Percentiles rank a stretch among this genome's conserved stretches.
These are phyloP conservation scores for Chaetomium sp. DNA, from an alignment of 2,329 filamentous ascomycete species.

Conservation along the genomic window DNA sequence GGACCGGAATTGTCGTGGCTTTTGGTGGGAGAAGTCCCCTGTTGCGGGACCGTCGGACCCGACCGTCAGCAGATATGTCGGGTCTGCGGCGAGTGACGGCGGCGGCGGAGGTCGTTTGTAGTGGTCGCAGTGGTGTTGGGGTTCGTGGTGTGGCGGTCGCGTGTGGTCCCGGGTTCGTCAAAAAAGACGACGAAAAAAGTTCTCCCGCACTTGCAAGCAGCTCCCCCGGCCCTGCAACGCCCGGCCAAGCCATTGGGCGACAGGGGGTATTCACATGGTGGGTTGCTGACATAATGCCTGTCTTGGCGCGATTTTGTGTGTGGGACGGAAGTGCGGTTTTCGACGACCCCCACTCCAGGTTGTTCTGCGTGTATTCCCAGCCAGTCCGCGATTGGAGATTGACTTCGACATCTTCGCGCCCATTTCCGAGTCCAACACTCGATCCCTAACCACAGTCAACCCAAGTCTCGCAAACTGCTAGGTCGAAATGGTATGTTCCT, in stretches of 20 bases:
- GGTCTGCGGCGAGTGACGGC: no score
- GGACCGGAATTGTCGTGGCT: not conserved
- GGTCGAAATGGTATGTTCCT: conserved; percentile 48
- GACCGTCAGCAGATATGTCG: not conserved
- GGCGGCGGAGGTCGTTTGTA: not conserved
- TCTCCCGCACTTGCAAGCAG: conserved; percentile 20
- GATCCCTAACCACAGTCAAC: not conserved
- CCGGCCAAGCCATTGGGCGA: not conserved
- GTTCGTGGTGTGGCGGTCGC: conserved; percentile 8
- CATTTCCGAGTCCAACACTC: not conserved
- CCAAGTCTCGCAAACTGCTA: conserved; percentile 5
- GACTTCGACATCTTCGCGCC: not conserved
- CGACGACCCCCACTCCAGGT: not conserved
- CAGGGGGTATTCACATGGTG: conserved; percentile 17
- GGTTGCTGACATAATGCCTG: conserved; percentile 23
- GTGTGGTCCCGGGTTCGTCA: conserved; percentile 13
- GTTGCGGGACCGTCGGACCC: not conserved
- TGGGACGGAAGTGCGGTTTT: not conserved
- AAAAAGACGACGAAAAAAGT: conserved; percentile 24
- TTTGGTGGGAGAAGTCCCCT: not conserved
- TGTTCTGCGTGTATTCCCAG: not conserved
- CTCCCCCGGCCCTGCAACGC: conserved; percentile 4
- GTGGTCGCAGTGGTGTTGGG: conserved; percentile 3
- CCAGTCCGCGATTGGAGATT: conserved; percentile 1
- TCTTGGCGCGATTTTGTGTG: conserved; percentile 1